A percentile compares a stretch with the other conserved stretches of the same genome.
Conservation (phyloP, 129 eudicot species). For the Ambrosia trifida region DNA sequence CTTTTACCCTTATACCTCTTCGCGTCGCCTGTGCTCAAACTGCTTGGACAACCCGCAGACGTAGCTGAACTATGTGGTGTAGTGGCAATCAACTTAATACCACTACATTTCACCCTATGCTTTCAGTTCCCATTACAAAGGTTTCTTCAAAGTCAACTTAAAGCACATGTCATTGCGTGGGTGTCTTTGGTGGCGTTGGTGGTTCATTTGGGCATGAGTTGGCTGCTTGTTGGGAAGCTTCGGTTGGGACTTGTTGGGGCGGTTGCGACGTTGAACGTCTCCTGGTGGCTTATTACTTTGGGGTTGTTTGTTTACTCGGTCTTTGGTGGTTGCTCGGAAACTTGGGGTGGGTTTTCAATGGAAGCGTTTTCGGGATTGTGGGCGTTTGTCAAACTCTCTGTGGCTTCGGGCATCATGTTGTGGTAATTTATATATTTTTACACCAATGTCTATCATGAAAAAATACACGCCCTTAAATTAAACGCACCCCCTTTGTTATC, state of each 20-base stretch:
- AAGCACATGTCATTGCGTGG: slow-evolving; percentile 64
- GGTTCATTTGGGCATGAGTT: slow-evolving; percentile 51
- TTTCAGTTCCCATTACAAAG: slow-evolving; percentile 72
- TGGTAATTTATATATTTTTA: slow-evolving; percentile 41
- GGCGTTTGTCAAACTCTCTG: slow-evolving; percentile 78
- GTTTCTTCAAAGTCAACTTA: slow-evolving; percentile 83
- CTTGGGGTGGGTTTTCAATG: slow-evolving; percentile 73
- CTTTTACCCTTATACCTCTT: slow-evolving; percentile 53
- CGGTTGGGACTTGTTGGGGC: slow-evolving; percentile 56
- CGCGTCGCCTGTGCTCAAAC: slow-evolving; percentile 67
- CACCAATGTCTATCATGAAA: neutral
- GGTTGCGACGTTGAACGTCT: slow-evolving; percentile 55
- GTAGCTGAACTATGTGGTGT: slow-evolving; percentile 73
- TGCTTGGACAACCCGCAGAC: slow-evolving; percentile 67
- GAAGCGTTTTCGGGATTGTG: slow-evolving; percentile 73
- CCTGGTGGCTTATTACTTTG: slow-evolving; percentile 66
- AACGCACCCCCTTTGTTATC: too few species aligned
- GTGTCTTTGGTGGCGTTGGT: slow-evolving; percentile 52
- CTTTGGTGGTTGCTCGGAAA: slow-evolving; percentile 66
- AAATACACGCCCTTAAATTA: too few species aligned
- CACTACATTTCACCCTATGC: slow-evolving; percentile 78
- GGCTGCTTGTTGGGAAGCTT: slow-evolving; percentile 51
- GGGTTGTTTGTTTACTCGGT: slow-evolving; percentile 45
- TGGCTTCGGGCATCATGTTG: slow-evolving; percentile 91
- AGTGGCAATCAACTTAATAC: slow-evolving; percentile 50